These are phyloP conservation scores for Mangifera indica DNA, from an alignment of 345 rosid genomes.

Conservation along the genomic window DNA sequence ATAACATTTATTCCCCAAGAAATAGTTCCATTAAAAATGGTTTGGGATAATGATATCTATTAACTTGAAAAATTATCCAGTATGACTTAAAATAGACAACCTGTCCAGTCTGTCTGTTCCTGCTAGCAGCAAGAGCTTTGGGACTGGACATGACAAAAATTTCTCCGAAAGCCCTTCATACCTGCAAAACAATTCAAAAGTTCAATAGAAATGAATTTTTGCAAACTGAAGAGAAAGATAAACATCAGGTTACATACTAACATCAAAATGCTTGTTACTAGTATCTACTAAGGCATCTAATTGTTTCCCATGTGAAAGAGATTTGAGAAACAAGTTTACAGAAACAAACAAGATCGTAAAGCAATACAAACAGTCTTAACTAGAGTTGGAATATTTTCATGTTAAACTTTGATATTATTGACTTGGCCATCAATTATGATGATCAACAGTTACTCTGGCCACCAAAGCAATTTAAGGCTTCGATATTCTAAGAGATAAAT, in stretches of 20 bases:
- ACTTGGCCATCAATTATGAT: background rate
- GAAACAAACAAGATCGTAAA: background rate
- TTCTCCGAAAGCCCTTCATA: conserved; percentile 94
- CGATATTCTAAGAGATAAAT: background rate
- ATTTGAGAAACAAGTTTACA: background rate
- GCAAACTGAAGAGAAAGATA: background rate
- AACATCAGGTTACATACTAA: background rate
- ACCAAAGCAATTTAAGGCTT: background rate
- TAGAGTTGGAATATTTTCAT: background rate
- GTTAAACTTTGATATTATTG: background rate
- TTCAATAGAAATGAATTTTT: conserved; percentile 10
- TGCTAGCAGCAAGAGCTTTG: conserved; percentile 83
- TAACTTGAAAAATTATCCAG: background rate
- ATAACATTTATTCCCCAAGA: too few species aligned
- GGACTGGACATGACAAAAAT: conserved; percentile 78
- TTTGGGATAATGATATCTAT: background rate
- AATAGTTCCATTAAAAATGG: background rate
- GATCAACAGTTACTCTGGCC: background rate
- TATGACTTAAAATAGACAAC: background rate
- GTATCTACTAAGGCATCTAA: background rate
- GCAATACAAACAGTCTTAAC: background rate
- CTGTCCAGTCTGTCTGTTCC: conserved; percentile 82
- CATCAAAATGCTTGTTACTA: background rate
- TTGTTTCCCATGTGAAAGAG: background rate
- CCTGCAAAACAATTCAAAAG: conserved; percentile 48